Evolutionary conservation across 192 early-diverging fungal genomes (phyloP), one percentile per base, ranked within the genome.

Genomic region (Radiomyces spectabilis): DNA sequence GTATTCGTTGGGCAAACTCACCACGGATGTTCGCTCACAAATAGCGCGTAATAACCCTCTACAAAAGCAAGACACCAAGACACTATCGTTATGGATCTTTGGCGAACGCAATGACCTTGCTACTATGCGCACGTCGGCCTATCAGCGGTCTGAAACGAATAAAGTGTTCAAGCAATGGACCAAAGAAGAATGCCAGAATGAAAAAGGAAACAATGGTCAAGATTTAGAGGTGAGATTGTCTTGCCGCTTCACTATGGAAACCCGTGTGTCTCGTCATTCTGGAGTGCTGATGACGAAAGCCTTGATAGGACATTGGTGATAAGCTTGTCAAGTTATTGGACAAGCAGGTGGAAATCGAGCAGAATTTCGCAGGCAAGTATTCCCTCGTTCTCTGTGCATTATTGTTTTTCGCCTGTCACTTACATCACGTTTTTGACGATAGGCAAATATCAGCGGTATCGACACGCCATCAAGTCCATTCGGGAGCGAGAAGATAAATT

Each of bases 371-470:
- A 26, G 47, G 67, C 63, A 63, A 25, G 27, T 10, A 10, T 25
- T 19, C 8, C 30, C 45, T 29, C 49, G 1, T 51, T 9, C 19
- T 51, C 19, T 21, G 21, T 9, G 19, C 13, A 12, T 25, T n/a
- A 16, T 24, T 50, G 34, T 10, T 26, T n/a, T 43, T 40, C 2
- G 6, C 30, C 33, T 37, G 13, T 6, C 27, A 35, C 22, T 29
- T 22, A 29, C 16, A 9, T 16, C 37, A 39, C 4, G 21, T 34
- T 8, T 13, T n/a, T 10, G 1, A 4, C 18, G 10, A 6, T 34
- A 63, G 61, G 24, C 22, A 63, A 63, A 42, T 70, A 65, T 42
- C 51, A 63, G 41, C 57, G 59, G 27, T 70, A 63, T 22, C 62
- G 68, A 6, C 53, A 63, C 32, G 61, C 68, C 19, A 41, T 70